Evolutionary conservation across 768 basidiomycete genomes (phyloP).

Genomic region (Chalciporus pseudorubinellus): DNA sequence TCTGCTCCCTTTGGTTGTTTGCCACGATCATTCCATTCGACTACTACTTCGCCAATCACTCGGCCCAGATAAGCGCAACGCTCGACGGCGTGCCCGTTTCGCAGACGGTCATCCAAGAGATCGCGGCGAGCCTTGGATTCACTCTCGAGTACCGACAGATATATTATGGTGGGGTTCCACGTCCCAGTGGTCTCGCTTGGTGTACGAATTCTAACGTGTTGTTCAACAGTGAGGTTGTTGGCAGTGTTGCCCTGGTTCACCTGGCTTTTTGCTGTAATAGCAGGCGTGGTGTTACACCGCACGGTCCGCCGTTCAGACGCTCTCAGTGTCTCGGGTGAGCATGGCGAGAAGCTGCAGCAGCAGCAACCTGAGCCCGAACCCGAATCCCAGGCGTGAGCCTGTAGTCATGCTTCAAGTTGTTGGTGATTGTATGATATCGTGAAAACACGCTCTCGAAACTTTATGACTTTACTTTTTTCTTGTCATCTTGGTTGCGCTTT

Average conservation of each 20-base stretch:
- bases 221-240: slow-evolving; percentile 41
- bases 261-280: slow-evolving; percentile 37
- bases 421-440: background rate
- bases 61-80: slow-evolving; percentile 44
- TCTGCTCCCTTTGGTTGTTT: slow-evolving; percentile 47
- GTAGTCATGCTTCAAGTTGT: background rate
- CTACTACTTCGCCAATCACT: slow-evolving; percentile 43
- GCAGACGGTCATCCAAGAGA: slow-evolving; percentile 33
- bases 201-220: slow-evolving; percentile 1
- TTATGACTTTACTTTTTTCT: too few species aligned
- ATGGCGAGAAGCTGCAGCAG: background rate
- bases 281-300: slow-evolving; percentile 36
- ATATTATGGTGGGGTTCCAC: slow-evolving; percentile 38
- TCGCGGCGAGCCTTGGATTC: slow-evolving; percentile 37
- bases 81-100: slow-evolving; percentile 39
- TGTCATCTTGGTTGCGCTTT: too few species aligned
- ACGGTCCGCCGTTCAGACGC: slow-evolving; percentile 21
- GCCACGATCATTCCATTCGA: slow-evolving; percentile 48
- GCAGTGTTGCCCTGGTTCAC: slow-evolving; percentile 56
- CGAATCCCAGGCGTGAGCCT: background rate
- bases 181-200: background rate
- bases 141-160: slow-evolving; percentile 44
- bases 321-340: background rate
- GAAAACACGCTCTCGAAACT: background rate
- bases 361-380: background rate